Conservation (phyloP, 331 rosid genomes). For the Acacia pycnantha region DNA sequence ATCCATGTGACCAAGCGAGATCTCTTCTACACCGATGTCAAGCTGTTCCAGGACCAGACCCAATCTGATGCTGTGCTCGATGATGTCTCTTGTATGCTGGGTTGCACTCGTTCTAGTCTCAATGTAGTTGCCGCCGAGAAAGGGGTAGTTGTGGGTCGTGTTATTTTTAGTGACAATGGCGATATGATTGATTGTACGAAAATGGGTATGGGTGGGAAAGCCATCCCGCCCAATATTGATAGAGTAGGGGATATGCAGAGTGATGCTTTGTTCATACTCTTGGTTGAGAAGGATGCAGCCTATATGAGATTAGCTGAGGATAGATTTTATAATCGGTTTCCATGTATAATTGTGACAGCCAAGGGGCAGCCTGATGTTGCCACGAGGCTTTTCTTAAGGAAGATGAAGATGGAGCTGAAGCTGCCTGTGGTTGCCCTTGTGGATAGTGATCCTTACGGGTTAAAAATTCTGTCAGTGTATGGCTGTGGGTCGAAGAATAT, state of each 20-base stretch:
- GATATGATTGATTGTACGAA: constrained; percentile 94
- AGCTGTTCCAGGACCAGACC: constrained; percentile 86
- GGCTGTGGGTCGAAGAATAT: constrained; percentile 95
- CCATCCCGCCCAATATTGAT: constrained; percentile 86
- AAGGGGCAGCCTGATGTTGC: constrained; percentile 95
- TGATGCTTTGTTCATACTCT: constrained; percentile 76
- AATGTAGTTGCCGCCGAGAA: constrained; percentile 88
- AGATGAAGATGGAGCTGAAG: constrained; percentile 87
- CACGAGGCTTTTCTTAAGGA: constrained; percentile 80
- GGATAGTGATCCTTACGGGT: constrained; percentile 92
- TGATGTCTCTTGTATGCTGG: constrained; percentile 82
- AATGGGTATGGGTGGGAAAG: constrained; percentile 98
- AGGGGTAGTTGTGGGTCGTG: constrained; percentile 87
- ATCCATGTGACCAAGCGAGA: constrained; percentile 97
- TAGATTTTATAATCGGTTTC: constrained; percentile 83
- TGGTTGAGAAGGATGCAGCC: constrained; percentile 97
- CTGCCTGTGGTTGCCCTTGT: constrained; percentile 87
- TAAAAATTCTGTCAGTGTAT: constrained; percentile 83
- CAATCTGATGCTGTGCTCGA: constrained; percentile 89
- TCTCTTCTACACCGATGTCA: constrained; percentile 89
- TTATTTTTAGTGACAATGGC: constrained; percentile 89
- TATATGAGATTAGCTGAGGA: constrained; percentile 92
- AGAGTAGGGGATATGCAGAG: constrained; percentile 94
- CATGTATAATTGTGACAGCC: constrained; percentile 77
- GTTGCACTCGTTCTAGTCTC: constrained; percentile 84